A percentile compares a stretch with the other conserved stretches of the same genome.
Conservation (phyloP, 495 filamentous ascomycete species). For the Thermothielavioides terrestris region DNA sequence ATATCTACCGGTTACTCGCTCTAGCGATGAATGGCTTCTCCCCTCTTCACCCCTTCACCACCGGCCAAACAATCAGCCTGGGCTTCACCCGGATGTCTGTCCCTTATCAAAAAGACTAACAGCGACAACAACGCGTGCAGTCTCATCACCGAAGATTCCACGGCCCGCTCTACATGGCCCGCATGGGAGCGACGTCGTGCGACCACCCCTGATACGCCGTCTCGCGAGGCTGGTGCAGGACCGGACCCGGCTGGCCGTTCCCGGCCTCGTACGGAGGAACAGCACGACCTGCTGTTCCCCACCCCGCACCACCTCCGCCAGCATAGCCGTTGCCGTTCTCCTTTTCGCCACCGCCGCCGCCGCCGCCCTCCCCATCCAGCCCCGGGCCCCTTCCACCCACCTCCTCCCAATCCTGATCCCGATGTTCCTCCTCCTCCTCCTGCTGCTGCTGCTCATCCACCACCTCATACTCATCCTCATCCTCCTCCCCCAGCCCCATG, state of each 20-base stretch:
- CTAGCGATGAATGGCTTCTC: not conserved
- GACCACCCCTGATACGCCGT: not conserved
- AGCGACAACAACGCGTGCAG: not conserved
- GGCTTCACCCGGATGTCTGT: too few relatives aligned
- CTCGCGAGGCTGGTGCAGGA: not conserved
- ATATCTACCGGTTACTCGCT: slow-evolving; percentile 1
- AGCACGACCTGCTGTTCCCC: too few relatives aligned
- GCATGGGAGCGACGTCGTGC: slow-evolving; percentile 3
- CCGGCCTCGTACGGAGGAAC: too few relatives aligned
- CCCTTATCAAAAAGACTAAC: not conserved
- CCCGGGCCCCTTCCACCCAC: not conserved
- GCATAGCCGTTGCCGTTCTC: not conserved
- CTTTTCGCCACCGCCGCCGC: not conserved
- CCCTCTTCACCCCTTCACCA: not conserved
- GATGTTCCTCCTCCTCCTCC: not conserved
- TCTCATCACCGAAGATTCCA: slow-evolving; percentile 4
- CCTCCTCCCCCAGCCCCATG: slow-evolving; percentile 14
- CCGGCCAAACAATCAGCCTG: too few relatives aligned
- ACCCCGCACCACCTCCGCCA: not conserved
- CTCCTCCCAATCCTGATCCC: not conserved
- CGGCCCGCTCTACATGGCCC: slow-evolving; percentile 8
- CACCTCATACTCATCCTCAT: not conserved
- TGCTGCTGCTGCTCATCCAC: not conserved
- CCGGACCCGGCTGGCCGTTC: too few relatives aligned
- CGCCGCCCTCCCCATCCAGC: not conserved